These are phyloP conservation scores for Xylariomycetidae sp. DNA, from an alignment of 2,329 filamentous ascomycete species.

Conservation along the genomic window DNA sequence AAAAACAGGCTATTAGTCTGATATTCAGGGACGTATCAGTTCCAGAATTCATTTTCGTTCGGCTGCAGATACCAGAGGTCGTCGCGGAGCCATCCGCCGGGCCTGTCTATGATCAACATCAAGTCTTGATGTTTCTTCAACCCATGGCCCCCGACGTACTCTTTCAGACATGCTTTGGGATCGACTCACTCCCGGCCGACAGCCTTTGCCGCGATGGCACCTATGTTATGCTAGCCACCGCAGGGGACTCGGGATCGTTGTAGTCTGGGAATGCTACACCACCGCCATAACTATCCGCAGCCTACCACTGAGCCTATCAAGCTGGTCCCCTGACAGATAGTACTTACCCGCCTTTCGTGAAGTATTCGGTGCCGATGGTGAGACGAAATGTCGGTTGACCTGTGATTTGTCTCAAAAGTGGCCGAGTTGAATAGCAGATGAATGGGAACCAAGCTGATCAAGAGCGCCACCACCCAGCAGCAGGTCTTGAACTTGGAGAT, in stretches of 20 bases:
- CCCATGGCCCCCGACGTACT: slow-evolving; percentile 4
- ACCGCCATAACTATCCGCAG: not conserved
- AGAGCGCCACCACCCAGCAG: slow-evolving; percentile 8
- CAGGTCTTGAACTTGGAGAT: slow-evolving; percentile 12
- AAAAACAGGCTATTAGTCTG: slow-evolving; percentile 7
- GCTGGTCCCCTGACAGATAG: slow-evolving; percentile 10
- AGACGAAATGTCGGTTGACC: slow-evolving; percentile 4
- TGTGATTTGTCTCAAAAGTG: slow-evolving; percentile 7
- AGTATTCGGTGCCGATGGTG: slow-evolving; percentile 10
- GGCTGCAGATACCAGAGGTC: slow-evolving; percentile 8
- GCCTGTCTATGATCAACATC: slow-evolving; percentile 5
- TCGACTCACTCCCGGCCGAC: slow-evolving; percentile 1
- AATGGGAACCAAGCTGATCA: slow-evolving; percentile 12
- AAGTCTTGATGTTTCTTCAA: slow-evolving; percentile 6
- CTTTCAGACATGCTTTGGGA: not conserved
- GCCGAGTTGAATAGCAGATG: slow-evolving; percentile 14
- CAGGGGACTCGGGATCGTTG: not conserved
- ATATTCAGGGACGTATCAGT: slow-evolving; percentile 2
- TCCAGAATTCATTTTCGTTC: slow-evolving; percentile 4
- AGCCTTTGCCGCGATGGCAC: not conserved
- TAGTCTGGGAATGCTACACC: not conserved
- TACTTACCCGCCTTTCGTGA: slow-evolving; percentile 6
- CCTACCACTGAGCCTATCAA: too few relatives aligned
- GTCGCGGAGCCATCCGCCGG: slow-evolving; percentile 7
- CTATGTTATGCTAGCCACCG: not conserved